Percentiles rank a stretch among this genome's conserved stretches.
These are phyloP conservation scores for Aspergillus glaucus DNA, from an alignment of 2,329 filamentous ascomycete genomes.

Conservation along the genomic window DNA sequence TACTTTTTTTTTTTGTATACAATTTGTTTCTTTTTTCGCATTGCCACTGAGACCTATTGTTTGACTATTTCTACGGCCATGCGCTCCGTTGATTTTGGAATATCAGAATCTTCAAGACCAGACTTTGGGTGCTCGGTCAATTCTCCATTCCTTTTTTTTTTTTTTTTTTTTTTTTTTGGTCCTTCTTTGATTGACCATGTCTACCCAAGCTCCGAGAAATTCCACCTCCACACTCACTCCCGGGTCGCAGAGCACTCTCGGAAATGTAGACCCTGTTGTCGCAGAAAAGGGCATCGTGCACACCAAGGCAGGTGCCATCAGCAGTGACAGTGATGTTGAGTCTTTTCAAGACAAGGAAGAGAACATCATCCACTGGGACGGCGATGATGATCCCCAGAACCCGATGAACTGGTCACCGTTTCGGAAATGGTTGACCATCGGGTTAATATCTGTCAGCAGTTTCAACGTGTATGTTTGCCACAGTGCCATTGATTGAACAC, in stretches of 20 bases:
- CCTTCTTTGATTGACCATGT: conserved; percentile 3
- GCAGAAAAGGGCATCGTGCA: conserved; percentile 5
- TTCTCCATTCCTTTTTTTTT: neutral
- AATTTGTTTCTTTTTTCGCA: conserved; percentile 1
- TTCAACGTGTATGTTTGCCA: conserved; percentile 10
- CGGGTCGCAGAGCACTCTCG: conserved; percentile 3
- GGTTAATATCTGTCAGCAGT: conserved; percentile 13
- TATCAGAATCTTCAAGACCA: neutral
- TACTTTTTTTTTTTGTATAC: conserved; percentile 3
- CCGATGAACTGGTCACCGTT: conserved; percentile 12
- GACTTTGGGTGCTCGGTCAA: neutral
- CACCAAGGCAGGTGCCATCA: conserved; percentile 1
- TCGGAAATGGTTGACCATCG: conserved; percentile 13
- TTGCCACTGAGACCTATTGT: neutral
- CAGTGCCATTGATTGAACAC: neutral
- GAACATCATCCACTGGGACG: conserved; percentile 9
- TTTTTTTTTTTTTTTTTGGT: neutral
- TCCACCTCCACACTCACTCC: conserved; percentile 3
- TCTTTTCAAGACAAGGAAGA: conserved; percentile 5
- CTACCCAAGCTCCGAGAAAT: conserved; percentile 1
- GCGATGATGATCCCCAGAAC: conserved; percentile 10
- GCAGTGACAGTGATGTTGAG: neutral
- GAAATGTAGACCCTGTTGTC: conserved; percentile 3
- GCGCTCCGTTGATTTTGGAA: neutral
- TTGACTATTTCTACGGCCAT: conserved; percentile 6